Percentiles rank a stretch among this genome's conserved stretches.
Conservation (phyloP, 164 flowering plant species). For the Umbellularia californica region DNA sequence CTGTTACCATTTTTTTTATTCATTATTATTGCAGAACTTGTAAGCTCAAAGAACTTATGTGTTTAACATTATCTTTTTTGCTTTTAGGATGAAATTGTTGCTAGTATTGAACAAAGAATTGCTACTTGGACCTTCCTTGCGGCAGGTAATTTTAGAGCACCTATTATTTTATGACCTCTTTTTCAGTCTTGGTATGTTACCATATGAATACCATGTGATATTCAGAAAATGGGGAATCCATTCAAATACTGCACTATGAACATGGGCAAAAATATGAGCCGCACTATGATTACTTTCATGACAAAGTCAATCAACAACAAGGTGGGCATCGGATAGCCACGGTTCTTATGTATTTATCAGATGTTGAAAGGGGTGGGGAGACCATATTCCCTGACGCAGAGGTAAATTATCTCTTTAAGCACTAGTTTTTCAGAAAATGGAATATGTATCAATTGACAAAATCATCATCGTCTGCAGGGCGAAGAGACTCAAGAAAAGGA, state of each 20-base stretch:
- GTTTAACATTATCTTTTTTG: constrained; percentile 1
- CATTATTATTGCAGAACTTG: no score
- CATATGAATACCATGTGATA: neutral
- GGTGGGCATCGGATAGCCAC: constrained; percentile 97
- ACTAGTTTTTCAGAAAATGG: neutral
- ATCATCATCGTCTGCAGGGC: constrained; percentile 27
- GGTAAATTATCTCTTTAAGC: constrained; percentile 31
- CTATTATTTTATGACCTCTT: neutral
- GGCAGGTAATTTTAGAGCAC: constrained; percentile 36
- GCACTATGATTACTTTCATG: constrained; percentile 84
- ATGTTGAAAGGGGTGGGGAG: constrained; percentile 94
- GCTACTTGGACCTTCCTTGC: constrained; percentile 84
- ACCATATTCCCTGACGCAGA: constrained; percentile 79
- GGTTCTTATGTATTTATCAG: constrained; percentile 88
- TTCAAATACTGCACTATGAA: constrained; percentile 91
- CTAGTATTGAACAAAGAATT: constrained; percentile 60
- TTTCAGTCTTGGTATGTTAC: neutral
- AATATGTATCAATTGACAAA: neutral
- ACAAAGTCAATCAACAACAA: constrained; percentile 63
- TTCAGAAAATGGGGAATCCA: constrained; percentile 91
- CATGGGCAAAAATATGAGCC: constrained; percentile 92
- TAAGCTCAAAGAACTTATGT: neutral
- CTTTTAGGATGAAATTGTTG: constrained; percentile 51
- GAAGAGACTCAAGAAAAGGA: constrained; percentile 43
- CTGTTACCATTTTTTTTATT: no score